phyloP scores from a whole-genome alignment of 805 yeast genomes.

The Scheffersomyces lignosus region DNA sequence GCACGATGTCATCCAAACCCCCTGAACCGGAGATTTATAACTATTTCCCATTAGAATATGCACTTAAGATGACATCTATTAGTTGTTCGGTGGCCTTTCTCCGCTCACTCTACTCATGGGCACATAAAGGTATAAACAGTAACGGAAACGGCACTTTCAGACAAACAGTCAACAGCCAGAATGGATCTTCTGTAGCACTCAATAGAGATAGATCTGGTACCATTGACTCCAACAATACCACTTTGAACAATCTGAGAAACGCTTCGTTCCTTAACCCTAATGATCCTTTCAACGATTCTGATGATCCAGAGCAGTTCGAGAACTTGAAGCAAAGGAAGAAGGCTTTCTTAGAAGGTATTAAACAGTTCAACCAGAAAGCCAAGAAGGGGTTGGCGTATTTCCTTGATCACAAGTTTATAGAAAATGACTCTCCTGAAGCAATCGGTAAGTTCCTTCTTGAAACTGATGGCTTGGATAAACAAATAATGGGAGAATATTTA shows the following conservation, averaged over 20 bases:
- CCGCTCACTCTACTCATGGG: slow-evolving; percentile 82
- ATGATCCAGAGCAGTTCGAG: slow-evolving; percentile 84
- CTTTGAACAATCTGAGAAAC: slow-evolving; percentile 27
- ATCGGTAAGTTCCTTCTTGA: slow-evolving; percentile 73
- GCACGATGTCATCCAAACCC: slow-evolving; percentile 54
- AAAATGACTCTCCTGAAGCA: slow-evolving; percentile 57
- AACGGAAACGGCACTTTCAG: not conserved
- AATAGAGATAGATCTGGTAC: slow-evolving; percentile 28
- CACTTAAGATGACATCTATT: slow-evolving; percentile 78
- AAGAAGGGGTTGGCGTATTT: slow-evolving; percentile 72
- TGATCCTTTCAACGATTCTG: slow-evolving; percentile 41
- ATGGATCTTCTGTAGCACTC: slow-evolving; percentile 2
- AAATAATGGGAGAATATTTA: slow-evolving; percentile 83
- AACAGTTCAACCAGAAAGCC: slow-evolving; percentile 81
- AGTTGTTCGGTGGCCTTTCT: slow-evolving; percentile 79
- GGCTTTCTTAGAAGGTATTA: slow-evolving; percentile 72
- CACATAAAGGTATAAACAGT: slow-evolving; percentile 54
- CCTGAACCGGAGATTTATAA: slow-evolving; percentile 56
- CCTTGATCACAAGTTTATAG: slow-evolving; percentile 62
- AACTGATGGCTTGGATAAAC: slow-evolving; percentile 77
- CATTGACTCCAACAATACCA: slow-evolving; percentile 26
- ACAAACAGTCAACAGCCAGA: slow-evolving; percentile 4
- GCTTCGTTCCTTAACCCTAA: slow-evolving; percentile 21
- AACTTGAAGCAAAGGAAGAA: slow-evolving; percentile 80
- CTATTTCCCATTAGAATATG: slow-evolving; percentile 74